Evolutionary conservation across 2,329 filamentous ascomycete genomes (phyloP), one percentile per base, ranked within the genome.

Genomic region (Ilyonectria mors-panacis): DNA sequence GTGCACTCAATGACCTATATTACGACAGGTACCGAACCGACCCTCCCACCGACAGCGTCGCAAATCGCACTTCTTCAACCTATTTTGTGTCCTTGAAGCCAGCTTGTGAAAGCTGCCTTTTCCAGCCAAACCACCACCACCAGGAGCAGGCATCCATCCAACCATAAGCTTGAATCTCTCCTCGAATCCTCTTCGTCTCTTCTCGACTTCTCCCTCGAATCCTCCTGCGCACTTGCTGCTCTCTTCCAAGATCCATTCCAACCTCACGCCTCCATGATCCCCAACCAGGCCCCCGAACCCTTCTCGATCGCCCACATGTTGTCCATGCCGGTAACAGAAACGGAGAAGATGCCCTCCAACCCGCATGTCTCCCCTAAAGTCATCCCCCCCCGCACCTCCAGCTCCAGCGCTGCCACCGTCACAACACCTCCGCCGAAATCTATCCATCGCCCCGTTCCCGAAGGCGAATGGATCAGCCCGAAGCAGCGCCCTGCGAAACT

Each of bases 371-470:
- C 80, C 10, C 90, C 91, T 60, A 90, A 89, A 78, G 85, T 86
- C 42, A 94, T 94, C 62, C 92, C 93, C 21, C 90, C 91, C 3
- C 88, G 93, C 69, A 94, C 91, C 51, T 94, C 92, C 63, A 89
- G 88, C 63, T 73, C 72, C 30, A 76, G 77, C 39, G 57, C 73
- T 33, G 45, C 67, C 51, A 61, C 45, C 50, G 56, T 60, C 28
- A 51, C 74, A 30, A 66, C 70, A 17, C 67, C 70, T 84, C 86
- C 69, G 79, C 45, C 68, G 63, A 75, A 75, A 53, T 77, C 83
- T 39, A 82, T 86, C 28, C 80, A 77, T 23, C 84, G 82, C 21
- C 84, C 88, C 39, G 85, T 92, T 26, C 81, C 88, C 23, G 91
- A 93, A 77, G 85, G 84, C 62, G 85, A 90, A 81, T 91, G 88